Evolutionary conservation across 2,329 filamentous ascomycete genomes (phyloP).

Genomic region (Fusarium xylarioides): DNA sequence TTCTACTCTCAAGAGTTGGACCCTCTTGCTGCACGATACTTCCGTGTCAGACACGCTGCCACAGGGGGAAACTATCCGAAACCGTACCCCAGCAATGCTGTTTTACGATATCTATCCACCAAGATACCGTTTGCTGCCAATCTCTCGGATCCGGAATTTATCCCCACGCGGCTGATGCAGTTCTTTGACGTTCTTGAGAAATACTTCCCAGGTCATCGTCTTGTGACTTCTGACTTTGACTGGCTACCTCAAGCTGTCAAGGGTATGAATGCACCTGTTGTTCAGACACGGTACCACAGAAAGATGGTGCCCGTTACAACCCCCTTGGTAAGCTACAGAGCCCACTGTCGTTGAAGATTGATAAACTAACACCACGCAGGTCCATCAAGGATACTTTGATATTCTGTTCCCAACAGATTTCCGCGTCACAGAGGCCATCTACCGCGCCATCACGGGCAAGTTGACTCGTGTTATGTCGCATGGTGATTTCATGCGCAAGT

Average conservation of each 20-base stretch:
- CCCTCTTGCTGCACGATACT: slow-evolving; percentile 81
- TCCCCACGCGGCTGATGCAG: slow-evolving; percentile 93
- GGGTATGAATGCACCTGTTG: slow-evolving; percentile 91
- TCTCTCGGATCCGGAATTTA: slow-evolving; percentile 86
- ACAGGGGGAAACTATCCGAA: slow-evolving; percentile 70
- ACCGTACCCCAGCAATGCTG: slow-evolving; percentile 63
- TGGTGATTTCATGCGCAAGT: slow-evolving; percentile 87
- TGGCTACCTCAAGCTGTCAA: slow-evolving; percentile 81
- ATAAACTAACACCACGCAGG: slow-evolving; percentile 58
- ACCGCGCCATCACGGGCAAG: slow-evolving; percentile 91
- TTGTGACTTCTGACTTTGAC: slow-evolving; percentile 92
- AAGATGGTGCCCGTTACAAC: slow-evolving; percentile 90
- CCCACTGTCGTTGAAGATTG: background rate
- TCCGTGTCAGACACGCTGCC: slow-evolving; percentile 85
- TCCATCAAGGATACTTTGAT: slow-evolving; percentile 98
- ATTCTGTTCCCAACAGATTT: slow-evolving; percentile 99
- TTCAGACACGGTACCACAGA: slow-evolving; percentile 91
- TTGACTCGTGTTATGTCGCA: slow-evolving; percentile 86
- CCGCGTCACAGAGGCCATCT: slow-evolving; percentile 87
- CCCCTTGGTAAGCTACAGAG: slow-evolving; percentile 75
- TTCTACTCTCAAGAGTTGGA: slow-evolving; percentile 87
- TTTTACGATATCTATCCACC: slow-evolving; percentile 69
- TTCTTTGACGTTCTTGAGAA: slow-evolving; percentile 92
- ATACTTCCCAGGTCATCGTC: slow-evolving; percentile 89
- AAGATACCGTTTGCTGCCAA: slow-evolving; percentile 77